A percentile compares a stretch with the other conserved stretches of the same genome.
Evolutionary conservation across 768 basidiomycete genomes (phyloP).

Genomic region (Cyclocybe aegerita): DNA sequence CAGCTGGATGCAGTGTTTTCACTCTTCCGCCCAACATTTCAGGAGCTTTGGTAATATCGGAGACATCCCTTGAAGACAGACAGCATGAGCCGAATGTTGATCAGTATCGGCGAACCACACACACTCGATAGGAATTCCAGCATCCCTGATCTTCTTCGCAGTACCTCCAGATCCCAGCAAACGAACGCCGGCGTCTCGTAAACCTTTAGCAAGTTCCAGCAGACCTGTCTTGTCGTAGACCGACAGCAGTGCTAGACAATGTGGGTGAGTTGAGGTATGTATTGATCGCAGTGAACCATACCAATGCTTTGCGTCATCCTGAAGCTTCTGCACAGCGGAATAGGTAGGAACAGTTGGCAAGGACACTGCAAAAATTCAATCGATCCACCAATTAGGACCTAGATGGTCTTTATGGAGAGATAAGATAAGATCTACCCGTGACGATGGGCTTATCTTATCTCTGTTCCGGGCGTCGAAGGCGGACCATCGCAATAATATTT

Average conservation of each 20-base stretch:
- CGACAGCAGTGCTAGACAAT: constrained; percentile 73
- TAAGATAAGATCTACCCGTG: too few species aligned
- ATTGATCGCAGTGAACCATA: too few species aligned
- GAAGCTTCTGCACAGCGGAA: too few species aligned
- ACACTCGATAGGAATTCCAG: constrained; percentile 87
- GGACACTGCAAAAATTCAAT: too few species aligned
- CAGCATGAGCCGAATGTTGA: not conserved
- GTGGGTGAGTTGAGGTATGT: too few species aligned
- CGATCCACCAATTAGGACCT: too few species aligned
- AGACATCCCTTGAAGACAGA: constrained; percentile 78
- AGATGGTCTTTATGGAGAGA: too few species aligned
- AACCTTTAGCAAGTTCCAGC: constrained; percentile 84
- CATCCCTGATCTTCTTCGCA: constrained; percentile 95
- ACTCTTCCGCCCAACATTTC: constrained; percentile 99
- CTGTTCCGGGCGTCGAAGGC: too few species aligned
- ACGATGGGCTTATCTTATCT: too few species aligned
- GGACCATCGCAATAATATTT: too few species aligned
- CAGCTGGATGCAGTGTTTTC: constrained; percentile 96
- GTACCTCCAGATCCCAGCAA: constrained; percentile 96
- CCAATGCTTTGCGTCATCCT: too few species aligned
- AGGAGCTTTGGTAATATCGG: constrained; percentile 95
- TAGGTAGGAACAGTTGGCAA: too few species aligned
- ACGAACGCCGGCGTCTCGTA: constrained; percentile 77
- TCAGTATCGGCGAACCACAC: constrained; percentile 27
- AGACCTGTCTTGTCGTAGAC: constrained; percentile 96